Base-by-base conservation (phyloP, 768 basidiomycete genomes). In the Suillus bovinus region DNA sequence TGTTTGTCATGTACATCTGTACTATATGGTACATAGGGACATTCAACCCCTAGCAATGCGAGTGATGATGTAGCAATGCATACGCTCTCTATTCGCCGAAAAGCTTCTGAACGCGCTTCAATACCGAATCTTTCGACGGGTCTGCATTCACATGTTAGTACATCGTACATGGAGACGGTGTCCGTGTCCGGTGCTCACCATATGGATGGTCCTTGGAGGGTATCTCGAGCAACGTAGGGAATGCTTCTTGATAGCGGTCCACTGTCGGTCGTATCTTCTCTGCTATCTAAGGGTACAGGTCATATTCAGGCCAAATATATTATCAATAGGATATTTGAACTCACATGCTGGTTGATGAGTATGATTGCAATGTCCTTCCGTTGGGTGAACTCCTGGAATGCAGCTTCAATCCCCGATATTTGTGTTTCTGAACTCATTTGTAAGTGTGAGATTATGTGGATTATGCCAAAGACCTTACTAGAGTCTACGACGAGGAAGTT, bases 131-230 rank as follows among this genome's bases (percentile, higher is more conserved):
- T 74, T 98, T 98, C 14, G 88, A 86, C 17, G 96, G 96, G 77
- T 99, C 96, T 96, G 69, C 2, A 59, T n/a, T 55, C 50, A 29
- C 17, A 34, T 41, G 20, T 63, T 47, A 39, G 55, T 31, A 44
- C 42, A 58, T 50, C 59, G 3, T 20, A 41, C 55, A 62, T 47
- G 53, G 36, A 52, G 52, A 11, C 42, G 46, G 34, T 31, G 39
- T 44, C 61, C 34, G 57, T n/a, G 29, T 38, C 10, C 57, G 53
- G 47, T 44, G 77, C 85, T 62, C 59, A 96, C 96, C 96, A 69
- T 99, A 99, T 39, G 96, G 96, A 76, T 97, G 95, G 71, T 99
- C 96, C 75, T 99, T 99, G 60, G 94, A 95, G 29, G 97, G 97
- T 64, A 99, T 99, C 77, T 99, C 97, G 17, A 99, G 86, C 44